Conservation (phyloP, 441 rosid species). For the Manihot esculenta region DNA sequence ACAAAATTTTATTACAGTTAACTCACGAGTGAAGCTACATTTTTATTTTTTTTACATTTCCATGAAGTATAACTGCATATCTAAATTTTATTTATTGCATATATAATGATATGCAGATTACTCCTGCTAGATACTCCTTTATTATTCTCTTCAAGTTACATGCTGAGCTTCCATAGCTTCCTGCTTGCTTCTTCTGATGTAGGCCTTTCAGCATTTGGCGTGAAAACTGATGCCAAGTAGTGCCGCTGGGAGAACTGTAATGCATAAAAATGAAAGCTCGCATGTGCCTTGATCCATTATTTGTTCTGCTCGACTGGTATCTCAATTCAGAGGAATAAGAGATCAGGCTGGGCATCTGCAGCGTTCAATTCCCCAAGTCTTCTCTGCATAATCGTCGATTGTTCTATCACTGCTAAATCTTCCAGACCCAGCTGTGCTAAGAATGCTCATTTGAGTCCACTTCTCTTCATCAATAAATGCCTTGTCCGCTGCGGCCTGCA, state of each 20-base stretch:
- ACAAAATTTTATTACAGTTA: neutral
- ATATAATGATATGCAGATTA: neutral
- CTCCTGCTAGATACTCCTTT: neutral
- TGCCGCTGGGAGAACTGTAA: neutral
- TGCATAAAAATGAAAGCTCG: neutral
- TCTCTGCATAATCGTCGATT: conserved; percentile 47
- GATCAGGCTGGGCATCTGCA: conserved; percentile 43
- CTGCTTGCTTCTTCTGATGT: neutral
- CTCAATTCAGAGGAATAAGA: neutral
- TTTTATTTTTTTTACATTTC: too few relatives aligned
- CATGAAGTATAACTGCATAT: neutral
- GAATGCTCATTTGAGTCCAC: conserved; percentile 54
- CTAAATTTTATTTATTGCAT: neutral
- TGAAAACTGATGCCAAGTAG: neutral
- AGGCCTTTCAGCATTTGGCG: neutral
- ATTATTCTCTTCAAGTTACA: neutral
- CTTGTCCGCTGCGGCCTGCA: conserved; percentile 51
- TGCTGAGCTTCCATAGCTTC: neutral
- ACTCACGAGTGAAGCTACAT: neutral
- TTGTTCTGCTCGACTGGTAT: neutral
- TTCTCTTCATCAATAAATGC: conserved; percentile 45
- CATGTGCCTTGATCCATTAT: neutral
- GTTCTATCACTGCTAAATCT: conserved; percentile 56
- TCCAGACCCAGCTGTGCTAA: conserved; percentile 48
- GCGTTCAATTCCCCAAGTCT: conserved; percentile 45